Percentiles rank a stretch among this genome's conserved stretches.
phyloP scores from a whole-genome alignment of 179 eudicot genomes.

The Gypsophila paniculata region DNA sequence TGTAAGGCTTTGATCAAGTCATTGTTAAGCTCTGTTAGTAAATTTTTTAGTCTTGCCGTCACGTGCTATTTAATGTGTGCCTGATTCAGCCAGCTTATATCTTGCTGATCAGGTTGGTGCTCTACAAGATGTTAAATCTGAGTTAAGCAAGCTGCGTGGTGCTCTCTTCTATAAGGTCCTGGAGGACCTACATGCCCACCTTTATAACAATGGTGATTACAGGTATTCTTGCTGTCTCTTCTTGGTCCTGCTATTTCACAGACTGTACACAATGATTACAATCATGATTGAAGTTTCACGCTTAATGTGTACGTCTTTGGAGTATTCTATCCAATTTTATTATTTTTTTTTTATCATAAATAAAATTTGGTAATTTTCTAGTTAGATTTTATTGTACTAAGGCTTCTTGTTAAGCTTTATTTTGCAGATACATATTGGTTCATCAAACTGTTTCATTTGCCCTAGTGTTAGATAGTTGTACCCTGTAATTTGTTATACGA shows the following conservation, averaged over 20 bases:
- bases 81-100: constrained; percentile 5
- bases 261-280: background rate
- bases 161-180: constrained; percentile 79
- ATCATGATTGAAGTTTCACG: constrained; percentile 3
- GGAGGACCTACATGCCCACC: constrained; percentile 97
- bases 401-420: constrained; percentile 1
- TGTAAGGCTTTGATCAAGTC: constrained; percentile 8
- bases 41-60: background rate
- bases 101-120: constrained; percentile 76
- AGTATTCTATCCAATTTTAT: background rate
- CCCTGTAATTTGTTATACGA: background rate
- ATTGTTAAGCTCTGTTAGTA: background rate
- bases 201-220: constrained; percentile 89
- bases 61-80: background rate
- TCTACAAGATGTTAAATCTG: constrained; percentile 94
- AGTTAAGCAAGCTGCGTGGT: constrained; percentile 83
- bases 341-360: background rate
- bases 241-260: constrained; percentile 3
- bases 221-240: constrained; percentile 43
- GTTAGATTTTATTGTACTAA: background rate
- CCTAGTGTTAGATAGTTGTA: background rate
- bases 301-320: background rate
- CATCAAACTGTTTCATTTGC: background rate
- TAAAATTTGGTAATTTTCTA: background rate
- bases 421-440: background rate